Evolutionary conservation across 2,329 filamentous ascomycete species (phyloP).

Genomic region (Colletotrichum musicola): DNA sequence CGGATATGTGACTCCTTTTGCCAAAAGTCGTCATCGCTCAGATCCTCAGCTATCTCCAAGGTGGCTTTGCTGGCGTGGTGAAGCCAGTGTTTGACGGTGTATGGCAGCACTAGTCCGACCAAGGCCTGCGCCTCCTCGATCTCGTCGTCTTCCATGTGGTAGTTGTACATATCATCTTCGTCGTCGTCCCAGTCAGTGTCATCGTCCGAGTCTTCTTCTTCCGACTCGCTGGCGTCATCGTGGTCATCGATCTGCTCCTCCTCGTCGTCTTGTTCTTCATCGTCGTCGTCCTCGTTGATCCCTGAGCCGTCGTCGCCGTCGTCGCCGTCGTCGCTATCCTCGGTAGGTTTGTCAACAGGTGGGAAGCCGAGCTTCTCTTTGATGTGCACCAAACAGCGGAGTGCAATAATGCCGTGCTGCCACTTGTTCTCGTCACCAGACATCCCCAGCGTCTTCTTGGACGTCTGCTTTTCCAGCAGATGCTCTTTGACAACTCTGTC

Average conservation of each 20-base stretch:
- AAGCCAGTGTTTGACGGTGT: conserved; percentile 57
- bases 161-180: conserved; percentile 37
- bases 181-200: conserved; percentile 32
- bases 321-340: conserved; percentile 4
- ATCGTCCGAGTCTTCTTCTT: conserved; percentile 28
- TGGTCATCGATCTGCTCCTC: conserved; percentile 14
- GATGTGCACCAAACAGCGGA: conserved; percentile 54
- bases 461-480: conserved; percentile 50
- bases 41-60: conserved; percentile 54
- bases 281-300: neutral
- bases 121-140: conserved; percentile 47
- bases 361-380: conserved; percentile 50
- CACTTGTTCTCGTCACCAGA: conserved; percentile 54
- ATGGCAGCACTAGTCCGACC: conserved; percentile 46
- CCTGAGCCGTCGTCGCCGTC: conserved; percentile 6
- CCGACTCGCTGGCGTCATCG: conserved; percentile 17
- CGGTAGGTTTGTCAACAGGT: conserved; percentile 5
- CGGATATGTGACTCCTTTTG: conserved; percentile 50
- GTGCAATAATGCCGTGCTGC: conserved; percentile 56
- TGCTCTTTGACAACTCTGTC: conserved; percentile 54
- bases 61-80: conserved; percentile 57
- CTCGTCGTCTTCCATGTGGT: conserved; percentile 41
- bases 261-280: conserved; percentile 12
- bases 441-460: conserved; percentile 49
- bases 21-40: conserved; percentile 57